phyloP scores from a whole-genome alignment of 2,329 filamentous ascomycete species.

The Trichoderma arundinaceum region DNA sequence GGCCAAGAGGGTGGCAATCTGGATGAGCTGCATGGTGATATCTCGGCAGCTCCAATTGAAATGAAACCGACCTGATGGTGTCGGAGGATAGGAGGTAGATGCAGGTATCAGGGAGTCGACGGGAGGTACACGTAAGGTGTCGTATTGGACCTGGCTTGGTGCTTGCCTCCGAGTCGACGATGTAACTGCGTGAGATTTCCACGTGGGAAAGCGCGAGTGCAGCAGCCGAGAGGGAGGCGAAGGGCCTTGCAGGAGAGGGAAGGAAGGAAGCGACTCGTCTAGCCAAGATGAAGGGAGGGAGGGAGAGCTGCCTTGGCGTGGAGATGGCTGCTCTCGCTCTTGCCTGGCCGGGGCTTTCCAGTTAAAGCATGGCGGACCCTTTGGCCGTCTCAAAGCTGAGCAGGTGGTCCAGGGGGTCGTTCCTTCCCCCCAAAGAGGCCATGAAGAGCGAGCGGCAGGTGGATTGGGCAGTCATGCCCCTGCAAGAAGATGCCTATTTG shows the following conservation, averaged over 20 bases:
- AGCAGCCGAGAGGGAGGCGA: background rate
- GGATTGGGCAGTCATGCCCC: background rate
- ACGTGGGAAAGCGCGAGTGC: constrained; percentile 14
- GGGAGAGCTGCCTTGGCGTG: constrained; percentile 5
- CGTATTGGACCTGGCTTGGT: background rate
- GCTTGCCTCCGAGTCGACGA: background rate
- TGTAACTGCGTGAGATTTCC: constrained; percentile 6
- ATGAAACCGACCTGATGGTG: background rate
- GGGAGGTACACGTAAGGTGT: background rate
- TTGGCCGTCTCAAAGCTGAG: background rate
- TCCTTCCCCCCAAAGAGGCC: constrained; percentile 1
- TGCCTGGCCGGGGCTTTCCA: background rate
- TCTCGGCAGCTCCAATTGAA: background rate
- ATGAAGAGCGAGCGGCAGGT: background rate
- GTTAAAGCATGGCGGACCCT: background rate
- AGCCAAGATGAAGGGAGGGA: constrained; percentile 1
- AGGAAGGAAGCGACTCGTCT: constrained; percentile 10
- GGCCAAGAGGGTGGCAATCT: constrained; percentile 6
- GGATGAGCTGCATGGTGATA: constrained; percentile 22
- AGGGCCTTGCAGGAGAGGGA: constrained; percentile 14
- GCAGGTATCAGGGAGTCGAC: background rate
- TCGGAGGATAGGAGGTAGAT: background rate
- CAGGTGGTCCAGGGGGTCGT: background rate
- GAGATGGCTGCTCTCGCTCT: background rate
- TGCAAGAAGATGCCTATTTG: background rate